Evolutionary conservation across 2,329 filamentous ascomycete genomes (phyloP), one percentile per base, ranked within the genome.

Genomic region (Neonectria neomacrospora): DNA sequence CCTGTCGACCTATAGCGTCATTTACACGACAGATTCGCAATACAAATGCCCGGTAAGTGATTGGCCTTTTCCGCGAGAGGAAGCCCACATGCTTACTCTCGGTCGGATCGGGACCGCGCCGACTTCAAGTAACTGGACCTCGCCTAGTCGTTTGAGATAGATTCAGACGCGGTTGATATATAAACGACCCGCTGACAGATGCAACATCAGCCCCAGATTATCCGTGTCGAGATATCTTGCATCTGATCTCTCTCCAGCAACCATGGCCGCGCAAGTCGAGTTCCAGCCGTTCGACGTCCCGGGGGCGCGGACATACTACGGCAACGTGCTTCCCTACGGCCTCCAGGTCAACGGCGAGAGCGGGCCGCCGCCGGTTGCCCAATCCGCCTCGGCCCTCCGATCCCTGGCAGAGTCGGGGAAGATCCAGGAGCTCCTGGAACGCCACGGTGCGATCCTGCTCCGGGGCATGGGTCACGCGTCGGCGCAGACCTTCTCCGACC

Each of bases 391-490:
- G 1, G 26, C 61, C 5, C 32, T 66, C 6, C 54, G 47, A 8
- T 44, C 41, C 16, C 22, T 64, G n/a, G 39, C 64, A 8, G 39
- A 47, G 11, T 62, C 64, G 1, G 64, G 62, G 2, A 58, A 37
- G 22, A 26, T 67, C 12, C 62, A 67, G 18, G 52, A 41, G 12
- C 48, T 65, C 0, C 37, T 67, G 18, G 47, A 65, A 7, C 54
- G 39, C 7, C 52, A 65, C 12, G 62, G 64, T 0, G 64, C 64
- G 3, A 55, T 67, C 6, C 41, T 67, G 3, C 28, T 67, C 9
- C 64, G 62, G 11, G 64, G 62, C 4, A 37, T 67, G 8, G 58
- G 62, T 6, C 45, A 65, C 18, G 37, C 64, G 6, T 65, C 64
- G 8, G 64, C 58, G 7, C 28, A 66, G 50, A 64, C 64, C 1